Conservation (phyloP, 768 basidiomycete genomes). For the Tephrocybe rancida region DNA sequence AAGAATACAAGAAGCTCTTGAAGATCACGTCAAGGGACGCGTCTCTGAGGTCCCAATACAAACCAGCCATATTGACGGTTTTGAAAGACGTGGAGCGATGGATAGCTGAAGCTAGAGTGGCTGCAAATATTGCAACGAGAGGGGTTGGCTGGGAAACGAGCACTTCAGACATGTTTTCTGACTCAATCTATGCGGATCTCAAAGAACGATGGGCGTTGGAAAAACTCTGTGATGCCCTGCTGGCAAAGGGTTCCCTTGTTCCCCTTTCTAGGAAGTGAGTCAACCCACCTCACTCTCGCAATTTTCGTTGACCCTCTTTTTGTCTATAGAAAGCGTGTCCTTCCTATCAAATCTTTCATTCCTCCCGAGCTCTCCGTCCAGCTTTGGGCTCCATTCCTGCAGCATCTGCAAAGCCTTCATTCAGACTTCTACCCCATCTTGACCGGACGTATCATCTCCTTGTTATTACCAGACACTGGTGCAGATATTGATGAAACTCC, state of each 20-base stretch:
- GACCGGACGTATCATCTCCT: slow-evolving; percentile 43
- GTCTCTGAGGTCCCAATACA: slow-evolving; percentile 54
- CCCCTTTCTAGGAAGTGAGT: slow-evolving; percentile 83
- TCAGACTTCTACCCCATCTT: slow-evolving; percentile 53
- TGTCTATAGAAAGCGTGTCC: slow-evolving; percentile 55
- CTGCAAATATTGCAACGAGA: slow-evolving; percentile 52
- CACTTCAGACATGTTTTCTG: slow-evolving; percentile 22
- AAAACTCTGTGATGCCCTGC: slow-evolving; percentile 61
- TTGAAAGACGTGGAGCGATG: slow-evolving; percentile 75
- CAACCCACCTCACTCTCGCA: slow-evolving; percentile 24
- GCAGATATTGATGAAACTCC: slow-evolving; percentile 17
- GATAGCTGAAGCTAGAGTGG: slow-evolving; percentile 73
- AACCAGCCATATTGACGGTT: slow-evolving; percentile 48
- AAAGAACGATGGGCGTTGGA: slow-evolving; percentile 74
- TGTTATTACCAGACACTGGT: slow-evolving; percentile 24
- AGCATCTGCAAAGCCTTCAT: slow-evolving; percentile 59
- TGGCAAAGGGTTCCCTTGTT: slow-evolving; percentile 75
- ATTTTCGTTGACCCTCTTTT: slow-evolving; percentile 41
- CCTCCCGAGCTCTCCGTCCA: slow-evolving; percentile 56
- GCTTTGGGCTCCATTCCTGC: slow-evolving; percentile 69
- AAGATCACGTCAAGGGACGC: slow-evolving; percentile 68
- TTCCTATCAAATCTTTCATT: slow-evolving; percentile 40
- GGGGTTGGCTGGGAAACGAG: slow-evolving; percentile 49
- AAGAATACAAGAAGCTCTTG: slow-evolving; percentile 69
- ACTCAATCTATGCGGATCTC: slow-evolving; percentile 41